Evolutionary conservation across 352 stramenopile genomes (phyloP).

Genomic region (Phytophthora europaea): DNA sequence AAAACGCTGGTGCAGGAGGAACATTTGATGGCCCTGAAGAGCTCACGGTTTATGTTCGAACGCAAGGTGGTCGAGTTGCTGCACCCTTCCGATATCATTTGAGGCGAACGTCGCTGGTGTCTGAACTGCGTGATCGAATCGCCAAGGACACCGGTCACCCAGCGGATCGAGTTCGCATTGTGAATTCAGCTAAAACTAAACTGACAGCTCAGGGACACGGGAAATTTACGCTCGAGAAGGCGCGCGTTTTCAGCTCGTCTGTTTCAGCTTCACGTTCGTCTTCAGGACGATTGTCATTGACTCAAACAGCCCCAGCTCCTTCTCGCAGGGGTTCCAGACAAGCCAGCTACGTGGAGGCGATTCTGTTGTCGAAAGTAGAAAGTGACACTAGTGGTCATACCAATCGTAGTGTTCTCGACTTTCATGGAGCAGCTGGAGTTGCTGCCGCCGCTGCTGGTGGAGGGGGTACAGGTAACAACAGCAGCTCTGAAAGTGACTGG

Average conservation of each 20-base stretch:
- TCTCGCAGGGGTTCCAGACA: constrained; percentile 37
- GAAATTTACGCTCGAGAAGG: constrained; percentile 78
- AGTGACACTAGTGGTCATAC: constrained; percentile 69
- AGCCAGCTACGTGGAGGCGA: constrained; percentile 60
- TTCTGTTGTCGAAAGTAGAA: constrained; percentile 73
- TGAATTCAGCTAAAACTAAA: constrained; percentile 80
- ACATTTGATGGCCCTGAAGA: constrained; percentile 59
- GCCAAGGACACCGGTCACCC: constrained; percentile 72
- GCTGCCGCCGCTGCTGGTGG: constrained; percentile 36
- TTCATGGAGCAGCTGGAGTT: constrained; percentile 40
- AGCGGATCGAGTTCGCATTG: constrained; percentile 69
- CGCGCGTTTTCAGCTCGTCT: constrained; percentile 53
- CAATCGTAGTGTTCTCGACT: constrained; percentile 54
- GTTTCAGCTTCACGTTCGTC: constrained; percentile 21
- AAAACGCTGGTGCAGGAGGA: constrained; percentile 19
- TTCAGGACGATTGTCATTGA: constrained; percentile 31
- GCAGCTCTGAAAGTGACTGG: constrained; percentile 69
- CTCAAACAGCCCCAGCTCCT: constrained; percentile 39
- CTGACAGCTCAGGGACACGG: constrained; percentile 72
- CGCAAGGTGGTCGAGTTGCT: constrained; percentile 67
- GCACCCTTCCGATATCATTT: constrained; percentile 75
- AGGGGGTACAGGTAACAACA: constrained; percentile 49
- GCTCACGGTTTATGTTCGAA: constrained; percentile 75
- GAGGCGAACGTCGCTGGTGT: constrained; percentile 63
- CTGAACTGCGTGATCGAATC: constrained; percentile 71